Conservation (phyloP, 2,329 filamentous ascomycete species). For the Fusarium fracticaudum region DNA sequence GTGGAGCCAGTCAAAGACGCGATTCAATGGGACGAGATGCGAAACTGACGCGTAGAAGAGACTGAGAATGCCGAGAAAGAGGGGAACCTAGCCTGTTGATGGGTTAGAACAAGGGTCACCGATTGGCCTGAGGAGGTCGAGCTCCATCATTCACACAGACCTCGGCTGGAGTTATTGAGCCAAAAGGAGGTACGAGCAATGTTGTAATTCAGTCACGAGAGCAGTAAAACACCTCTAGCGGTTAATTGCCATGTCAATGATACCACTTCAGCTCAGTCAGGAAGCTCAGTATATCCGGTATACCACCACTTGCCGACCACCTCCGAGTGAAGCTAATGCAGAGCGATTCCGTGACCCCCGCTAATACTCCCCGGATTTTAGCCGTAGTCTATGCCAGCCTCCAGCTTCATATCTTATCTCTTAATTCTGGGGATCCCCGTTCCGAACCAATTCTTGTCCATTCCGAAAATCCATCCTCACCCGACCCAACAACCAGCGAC, state of each 20-base stretch:
- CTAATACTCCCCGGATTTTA: not conserved
- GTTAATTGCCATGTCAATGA: too few species aligned
- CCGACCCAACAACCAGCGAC: not conserved
- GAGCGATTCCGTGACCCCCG: not conserved
- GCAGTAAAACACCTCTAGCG: not conserved
- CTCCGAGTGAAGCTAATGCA: not conserved
- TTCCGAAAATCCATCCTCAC: constrained; percentile 2
- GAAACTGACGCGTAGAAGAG: constrained; percentile 28
- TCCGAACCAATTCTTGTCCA: constrained; percentile 16
- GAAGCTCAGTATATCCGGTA: not conserved
- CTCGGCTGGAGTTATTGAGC: not conserved
- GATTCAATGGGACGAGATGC: constrained; percentile 42
- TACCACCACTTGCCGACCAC: not conserved
- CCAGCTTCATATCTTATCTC: not conserved
- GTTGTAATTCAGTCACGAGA: not conserved
- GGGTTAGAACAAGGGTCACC: not conserved
- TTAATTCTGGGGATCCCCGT: not conserved
- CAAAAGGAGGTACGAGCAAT: not conserved
- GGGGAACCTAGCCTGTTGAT: not conserved
- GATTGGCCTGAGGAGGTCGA: constrained; percentile 11
- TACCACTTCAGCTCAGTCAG: not conserved
- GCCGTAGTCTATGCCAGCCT: not conserved
- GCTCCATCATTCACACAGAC: not conserved
- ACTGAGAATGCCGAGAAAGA: constrained; percentile 5
- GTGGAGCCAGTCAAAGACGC: constrained; percentile 27